A percentile compares a stretch with the other conserved stretches of the same genome.
Conservation (phyloP, 352 stramenopile species). For the Phytophthora colocasiae region DNA sequence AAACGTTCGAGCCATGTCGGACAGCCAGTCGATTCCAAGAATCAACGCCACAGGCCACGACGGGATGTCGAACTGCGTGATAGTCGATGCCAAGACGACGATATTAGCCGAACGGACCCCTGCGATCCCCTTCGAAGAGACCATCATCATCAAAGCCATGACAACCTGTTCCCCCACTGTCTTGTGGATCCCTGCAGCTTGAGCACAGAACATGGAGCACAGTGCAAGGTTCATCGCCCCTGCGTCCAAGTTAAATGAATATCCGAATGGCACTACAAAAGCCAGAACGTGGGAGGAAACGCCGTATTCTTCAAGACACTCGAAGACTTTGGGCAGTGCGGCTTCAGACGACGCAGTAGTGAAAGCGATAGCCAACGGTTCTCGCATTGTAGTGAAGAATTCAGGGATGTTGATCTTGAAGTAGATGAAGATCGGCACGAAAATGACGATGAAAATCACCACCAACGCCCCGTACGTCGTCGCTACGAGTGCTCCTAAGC, state of each 20-base stretch:
- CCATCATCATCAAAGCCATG: constrained; percentile 54
- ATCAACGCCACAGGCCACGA: constrained; percentile 53
- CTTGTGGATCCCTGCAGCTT: constrained; percentile 49
- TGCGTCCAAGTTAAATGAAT: constrained; percentile 62
- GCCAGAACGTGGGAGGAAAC: constrained; percentile 45
- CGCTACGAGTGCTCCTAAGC: constrained; percentile 36
- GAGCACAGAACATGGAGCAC: constrained; percentile 49
- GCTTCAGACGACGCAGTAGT: constrained; percentile 56
- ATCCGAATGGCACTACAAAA: constrained; percentile 56
- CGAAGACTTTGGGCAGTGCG: constrained; percentile 53
- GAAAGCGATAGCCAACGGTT: constrained; percentile 52
- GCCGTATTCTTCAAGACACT: constrained; percentile 48
- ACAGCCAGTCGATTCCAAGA: constrained; percentile 50
- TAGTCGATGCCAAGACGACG: constrained; percentile 41
- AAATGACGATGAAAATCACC: constrained; percentile 43
- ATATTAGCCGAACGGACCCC: constrained; percentile 46
- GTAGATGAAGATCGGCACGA: constrained; percentile 45
- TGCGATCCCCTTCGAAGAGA: constrained; percentile 49
- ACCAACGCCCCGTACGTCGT: constrained; percentile 36
- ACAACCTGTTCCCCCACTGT: constrained; percentile 49
- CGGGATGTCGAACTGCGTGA: constrained; percentile 51
- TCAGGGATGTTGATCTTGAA: constrained; percentile 51
- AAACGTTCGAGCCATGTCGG: constrained; percentile 54
- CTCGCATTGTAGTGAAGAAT: constrained; percentile 45
- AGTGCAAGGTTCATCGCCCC: constrained; percentile 48